Evolutionary conservation across 768 basidiomycete species (phyloP).

Genomic region (Termitomyces sp.): DNA sequence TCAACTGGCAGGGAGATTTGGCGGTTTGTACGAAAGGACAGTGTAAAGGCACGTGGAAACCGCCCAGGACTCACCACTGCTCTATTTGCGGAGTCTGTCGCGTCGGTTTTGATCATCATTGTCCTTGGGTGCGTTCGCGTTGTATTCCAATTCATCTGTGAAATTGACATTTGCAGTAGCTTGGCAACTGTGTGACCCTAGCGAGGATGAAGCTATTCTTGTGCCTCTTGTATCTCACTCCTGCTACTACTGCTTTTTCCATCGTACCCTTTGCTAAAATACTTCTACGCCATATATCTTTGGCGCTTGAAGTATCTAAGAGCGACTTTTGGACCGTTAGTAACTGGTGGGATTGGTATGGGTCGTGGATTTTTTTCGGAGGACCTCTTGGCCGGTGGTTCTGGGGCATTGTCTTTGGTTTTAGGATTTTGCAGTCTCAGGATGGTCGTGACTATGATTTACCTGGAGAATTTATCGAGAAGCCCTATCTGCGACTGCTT

Average conservation of each 20-base stretch:
- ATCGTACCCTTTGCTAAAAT: slow-evolving; percentile 22
- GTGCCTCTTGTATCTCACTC: slow-evolving; percentile 24
- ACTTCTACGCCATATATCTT: slow-evolving; percentile 22
- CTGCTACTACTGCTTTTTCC: slow-evolving; percentile 22
- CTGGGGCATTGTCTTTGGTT: slow-evolving; percentile 31
- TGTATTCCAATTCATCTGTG: neutral
- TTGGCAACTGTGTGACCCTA: slow-evolving; percentile 38
- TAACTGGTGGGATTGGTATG: slow-evolving; percentile 38
- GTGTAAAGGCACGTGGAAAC: slow-evolving; percentile 36
- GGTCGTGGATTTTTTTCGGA: slow-evolving; percentile 38
- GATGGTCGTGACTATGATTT: slow-evolving; percentile 4
- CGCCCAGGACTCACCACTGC: slow-evolving; percentile 39
- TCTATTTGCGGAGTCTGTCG: slow-evolving; percentile 40
- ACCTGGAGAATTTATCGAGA: slow-evolving; percentile 26
- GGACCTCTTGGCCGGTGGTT: slow-evolving; percentile 39
- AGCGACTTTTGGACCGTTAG: slow-evolving; percentile 20
- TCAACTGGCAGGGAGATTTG: slow-evolving; percentile 25
- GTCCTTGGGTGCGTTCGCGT: slow-evolving; percentile 34
- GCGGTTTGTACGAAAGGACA: slow-evolving; percentile 26
- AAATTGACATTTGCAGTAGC: slow-evolving; percentile 15
- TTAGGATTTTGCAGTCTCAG: slow-evolving; percentile 20
- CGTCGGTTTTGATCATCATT: slow-evolving; percentile 41
- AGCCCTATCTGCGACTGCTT: slow-evolving; percentile 30
- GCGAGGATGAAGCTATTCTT: slow-evolving; percentile 32
- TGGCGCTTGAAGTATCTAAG: slow-evolving; percentile 24